Evolutionary conservation across 345 rosid species (phyloP).

Genomic region (Triadica sebifera): DNA sequence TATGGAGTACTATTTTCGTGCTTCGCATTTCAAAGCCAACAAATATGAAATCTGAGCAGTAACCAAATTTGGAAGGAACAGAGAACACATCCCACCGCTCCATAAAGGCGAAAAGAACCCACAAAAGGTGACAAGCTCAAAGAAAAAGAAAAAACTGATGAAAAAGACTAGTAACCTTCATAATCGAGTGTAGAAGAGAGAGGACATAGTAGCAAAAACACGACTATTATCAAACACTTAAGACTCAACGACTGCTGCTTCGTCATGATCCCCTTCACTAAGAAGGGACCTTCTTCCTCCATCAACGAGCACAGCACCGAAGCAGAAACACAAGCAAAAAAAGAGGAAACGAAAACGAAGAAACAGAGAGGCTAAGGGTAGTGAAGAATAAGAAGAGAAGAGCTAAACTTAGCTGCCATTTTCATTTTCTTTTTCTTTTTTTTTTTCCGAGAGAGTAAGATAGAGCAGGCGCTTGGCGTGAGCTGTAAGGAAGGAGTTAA

Average conservation of each 20-base stretch:
- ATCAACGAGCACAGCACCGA: background rate
- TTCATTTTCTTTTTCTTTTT: background rate
- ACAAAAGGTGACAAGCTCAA: background rate
- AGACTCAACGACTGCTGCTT: constrained; percentile 18
- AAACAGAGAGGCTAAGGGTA: background rate
- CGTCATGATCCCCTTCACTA: constrained; percentile 18
- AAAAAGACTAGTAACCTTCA: constrained; percentile 45
- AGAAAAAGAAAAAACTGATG: background rate
- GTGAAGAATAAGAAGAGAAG: constrained; percentile 12
- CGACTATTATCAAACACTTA: constrained; percentile 18
- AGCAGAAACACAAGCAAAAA: too few relatives aligned
- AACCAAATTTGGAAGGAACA: background rate
- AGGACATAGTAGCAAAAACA: constrained; percentile 32
- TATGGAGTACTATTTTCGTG: background rate
- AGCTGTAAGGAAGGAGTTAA: constrained; percentile 50
- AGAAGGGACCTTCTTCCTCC: background rate
- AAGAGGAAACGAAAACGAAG: background rate
- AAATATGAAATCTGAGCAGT: background rate
- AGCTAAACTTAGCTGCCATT: constrained; percentile 19
- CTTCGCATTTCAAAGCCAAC: background rate
- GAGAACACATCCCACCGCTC: background rate
- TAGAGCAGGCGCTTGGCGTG: constrained; percentile 81
- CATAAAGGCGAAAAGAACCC: background rate
- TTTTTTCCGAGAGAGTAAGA: constrained; percentile 16
- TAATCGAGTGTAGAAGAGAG: constrained; percentile 42